phyloP scores from a whole-genome alignment of 768 basidiomycete species.

The Tulasnella sp. region DNA sequence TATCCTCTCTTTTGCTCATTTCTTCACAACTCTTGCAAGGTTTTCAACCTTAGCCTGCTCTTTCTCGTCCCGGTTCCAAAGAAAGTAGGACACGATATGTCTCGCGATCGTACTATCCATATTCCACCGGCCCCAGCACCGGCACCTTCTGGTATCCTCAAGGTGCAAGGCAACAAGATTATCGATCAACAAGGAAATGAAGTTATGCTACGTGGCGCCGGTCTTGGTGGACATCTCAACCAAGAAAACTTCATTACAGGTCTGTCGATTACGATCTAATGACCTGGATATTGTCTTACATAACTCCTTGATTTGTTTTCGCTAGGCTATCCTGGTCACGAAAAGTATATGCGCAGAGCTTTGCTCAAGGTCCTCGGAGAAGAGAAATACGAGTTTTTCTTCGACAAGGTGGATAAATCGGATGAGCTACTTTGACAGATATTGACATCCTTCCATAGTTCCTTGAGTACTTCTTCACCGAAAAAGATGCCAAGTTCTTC shows the following conservation, averaged over 20 bases:
- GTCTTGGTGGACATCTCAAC: conserved; percentile 70
- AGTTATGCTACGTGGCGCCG: conserved; percentile 54
- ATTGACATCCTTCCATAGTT: conserved; percentile 34
- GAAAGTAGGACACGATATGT: too few species aligned
- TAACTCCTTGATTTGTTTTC: not conserved
- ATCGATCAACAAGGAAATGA: conserved; percentile 44
- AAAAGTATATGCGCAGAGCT: conserved; percentile 61
- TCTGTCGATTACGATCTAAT: not conserved
- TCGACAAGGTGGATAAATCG: conserved; percentile 48
- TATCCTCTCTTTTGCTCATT: too few species aligned
- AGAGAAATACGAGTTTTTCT: conserved; percentile 57
- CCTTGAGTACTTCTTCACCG: conserved; percentile 71
- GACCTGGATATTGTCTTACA: not conserved
- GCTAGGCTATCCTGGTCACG: conserved; percentile 67
- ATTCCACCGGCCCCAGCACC: conserved; percentile 10
- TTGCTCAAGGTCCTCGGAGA: conserved; percentile 52
- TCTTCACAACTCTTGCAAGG: too few species aligned
- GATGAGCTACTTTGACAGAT: not conserved
- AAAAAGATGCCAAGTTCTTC: conserved; percentile 63
- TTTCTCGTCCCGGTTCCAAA: too few species aligned
- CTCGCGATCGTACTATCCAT: conserved; percentile 1
- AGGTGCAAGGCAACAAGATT: conserved; percentile 43
- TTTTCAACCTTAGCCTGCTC: too few species aligned
- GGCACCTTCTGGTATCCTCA: conserved; percentile 17
- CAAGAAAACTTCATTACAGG: conserved; percentile 36